Evolutionary conservation across 2,329 filamentous ascomycete genomes (phyloP).

Genomic region (Corynespora cassiicola): DNA sequence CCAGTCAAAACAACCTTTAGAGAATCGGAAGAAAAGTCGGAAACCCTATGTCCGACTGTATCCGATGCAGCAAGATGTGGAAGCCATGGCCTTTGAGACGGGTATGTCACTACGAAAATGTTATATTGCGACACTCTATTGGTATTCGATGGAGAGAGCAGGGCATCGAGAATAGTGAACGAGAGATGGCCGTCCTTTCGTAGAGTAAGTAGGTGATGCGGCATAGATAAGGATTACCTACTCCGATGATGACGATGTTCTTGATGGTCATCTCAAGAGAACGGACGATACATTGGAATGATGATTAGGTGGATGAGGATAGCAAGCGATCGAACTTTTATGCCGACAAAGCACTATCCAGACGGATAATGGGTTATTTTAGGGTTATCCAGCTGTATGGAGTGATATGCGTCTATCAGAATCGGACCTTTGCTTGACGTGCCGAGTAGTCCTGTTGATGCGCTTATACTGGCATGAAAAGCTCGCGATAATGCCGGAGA

Average conservation of each 20-base stretch:
- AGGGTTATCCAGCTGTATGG: slow-evolving; percentile 11
- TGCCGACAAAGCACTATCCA: neutral
- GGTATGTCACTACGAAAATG: slow-evolving; percentile 33
- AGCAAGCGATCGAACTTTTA: neutral
- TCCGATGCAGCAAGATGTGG: slow-evolving; percentile 16
- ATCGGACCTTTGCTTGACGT: slow-evolving; percentile 7
- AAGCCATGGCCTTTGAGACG: slow-evolving; percentile 26
- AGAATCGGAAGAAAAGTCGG: slow-evolving; percentile 39
- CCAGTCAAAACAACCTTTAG: slow-evolving; percentile 40
- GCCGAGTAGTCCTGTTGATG: slow-evolving; percentile 21
- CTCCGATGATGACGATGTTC: slow-evolving; percentile 32
- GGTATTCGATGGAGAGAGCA: slow-evolving; percentile 12
- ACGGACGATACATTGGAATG: slow-evolving; percentile 15
- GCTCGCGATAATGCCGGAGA: slow-evolving; percentile 15
- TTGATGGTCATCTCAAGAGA: slow-evolving; percentile 27
- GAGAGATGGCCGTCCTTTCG: slow-evolving; percentile 31
- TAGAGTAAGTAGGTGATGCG: slow-evolving; percentile 9
- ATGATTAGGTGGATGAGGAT: slow-evolving; percentile 1
- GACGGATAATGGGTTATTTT: slow-evolving; percentile 10
- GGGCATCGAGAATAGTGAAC: slow-evolving; percentile 28
- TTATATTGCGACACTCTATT: slow-evolving; percentile 9
- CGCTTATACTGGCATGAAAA: slow-evolving; percentile 28
- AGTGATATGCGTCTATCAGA: slow-evolving; percentile 3
- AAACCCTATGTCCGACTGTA: slow-evolving; percentile 25
- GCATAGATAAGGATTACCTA: slow-evolving; percentile 9